Percentiles rank a stretch among this genome's conserved stretches.
phyloP scores from a whole-genome alignment of 2,329 filamentous ascomycete genomes.

The Gnomoniopsis smithogilvyi region DNA sequence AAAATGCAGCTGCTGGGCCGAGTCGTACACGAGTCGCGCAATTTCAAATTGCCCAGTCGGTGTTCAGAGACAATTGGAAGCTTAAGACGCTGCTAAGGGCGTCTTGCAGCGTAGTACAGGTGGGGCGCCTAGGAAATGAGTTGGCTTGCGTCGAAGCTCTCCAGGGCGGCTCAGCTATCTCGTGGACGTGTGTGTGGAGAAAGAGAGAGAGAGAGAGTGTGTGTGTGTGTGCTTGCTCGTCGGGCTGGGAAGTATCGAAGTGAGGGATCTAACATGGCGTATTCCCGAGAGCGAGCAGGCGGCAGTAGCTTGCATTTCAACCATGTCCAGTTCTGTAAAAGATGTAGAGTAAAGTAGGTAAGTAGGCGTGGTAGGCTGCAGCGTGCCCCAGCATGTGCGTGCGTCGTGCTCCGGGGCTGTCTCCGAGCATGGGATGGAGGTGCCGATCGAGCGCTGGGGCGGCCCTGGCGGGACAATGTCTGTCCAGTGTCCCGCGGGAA shows the following conservation, averaged over 20 bases:
- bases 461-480: no score
- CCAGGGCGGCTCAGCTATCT: neutral
- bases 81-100: slow-evolving; percentile 4
- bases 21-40: slow-evolving; percentile 16
- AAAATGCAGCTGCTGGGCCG: slow-evolving; percentile 4
- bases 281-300: slow-evolving; percentile 13
- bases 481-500: no score
- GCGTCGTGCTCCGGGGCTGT: no score
- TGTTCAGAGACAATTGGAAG: slow-evolving; percentile 14
- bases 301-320: slow-evolving; percentile 14
- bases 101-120: slow-evolving; percentile 14
- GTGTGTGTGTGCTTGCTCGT: neutral
- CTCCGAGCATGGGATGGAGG: no score
- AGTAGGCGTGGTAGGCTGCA: no score
- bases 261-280: slow-evolving; percentile 15
- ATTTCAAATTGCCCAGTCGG: slow-evolving; percentile 14
- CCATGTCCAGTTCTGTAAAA: no score
- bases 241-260: neutral
- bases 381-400: no score
- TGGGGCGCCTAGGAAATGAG: slow-evolving; percentile 14
- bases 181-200: neutral
- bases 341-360: no score
- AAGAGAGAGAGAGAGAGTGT: no score
- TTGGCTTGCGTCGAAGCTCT: slow-evolving; percentile 2
- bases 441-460: no score